Base-by-base conservation (phyloP, 2,329 filamentous ascomycete genomes). In the Fusarium hainanense region DNA sequence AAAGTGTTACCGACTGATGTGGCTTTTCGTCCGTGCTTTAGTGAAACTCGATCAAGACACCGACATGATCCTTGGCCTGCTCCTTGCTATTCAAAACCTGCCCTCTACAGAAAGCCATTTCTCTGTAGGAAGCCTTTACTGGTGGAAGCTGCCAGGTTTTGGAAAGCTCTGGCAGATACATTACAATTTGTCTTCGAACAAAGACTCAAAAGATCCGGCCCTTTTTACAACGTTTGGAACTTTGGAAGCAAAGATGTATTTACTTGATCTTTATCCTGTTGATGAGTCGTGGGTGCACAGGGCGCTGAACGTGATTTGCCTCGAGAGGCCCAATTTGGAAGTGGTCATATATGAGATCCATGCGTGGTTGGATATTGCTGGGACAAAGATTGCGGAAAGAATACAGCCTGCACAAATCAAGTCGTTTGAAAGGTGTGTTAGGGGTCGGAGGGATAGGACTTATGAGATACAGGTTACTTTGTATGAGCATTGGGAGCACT, bases 401-500 rank as follows among this genome's bases (percentile, higher is more conserved):
- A 1, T 70, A 1, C 23, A 63, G 1, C 43, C 58, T 1, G 25
- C 7, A 0, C 4, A 54, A 1, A n/a, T 59, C 2, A 50, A 48
- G 2, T 37, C 6, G 1, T 70, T 54, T 3, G 7, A 21, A 2
- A 66, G 60, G 13, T 13, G 4, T 4, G 20, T 32, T 2, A 41
- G 18, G 21, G 60, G 60, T 1, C 51, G 48, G 2, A 11, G 2
- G 0, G 14, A 10, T 0, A 64, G 30, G 14, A 16, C 9, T 1
- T 50, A 57, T 18, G 7, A 6, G 0, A 37, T 47, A 1, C 16
- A 58, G 1, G 54, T 4, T 12, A 60, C 58, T 4, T 16, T 70
- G 58, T 50, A 55, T n/a, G 47, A 67, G 28, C 52, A 68, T 6
- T 70, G 63, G 68, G 49, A 64, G 1, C 43, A 47, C 8, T 70